These are phyloP conservation scores for Zygoascus bituminiphila DNA, from an alignment of 805 yeast species.

Conservation along the genomic window DNA sequence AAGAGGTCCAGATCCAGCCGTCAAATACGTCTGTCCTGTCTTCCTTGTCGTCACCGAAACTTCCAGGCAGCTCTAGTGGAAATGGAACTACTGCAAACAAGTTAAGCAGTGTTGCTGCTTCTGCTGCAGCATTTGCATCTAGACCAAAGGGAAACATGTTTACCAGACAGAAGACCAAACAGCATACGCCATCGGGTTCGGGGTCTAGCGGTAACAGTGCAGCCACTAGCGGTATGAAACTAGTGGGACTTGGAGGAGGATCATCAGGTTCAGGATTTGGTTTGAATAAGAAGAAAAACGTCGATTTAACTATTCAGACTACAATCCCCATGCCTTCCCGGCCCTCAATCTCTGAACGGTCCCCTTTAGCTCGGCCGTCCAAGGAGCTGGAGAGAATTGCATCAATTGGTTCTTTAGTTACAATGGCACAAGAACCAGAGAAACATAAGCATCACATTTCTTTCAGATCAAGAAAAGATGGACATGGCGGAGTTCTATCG, in stretches of 20 bases:
- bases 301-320: conserved; percentile 23
- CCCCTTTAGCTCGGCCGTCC: conserved; percentile 29
- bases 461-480: conserved; percentile 31
- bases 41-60: neutral
- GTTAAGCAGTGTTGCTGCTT: conserved; percentile 22
- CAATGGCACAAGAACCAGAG: conserved; percentile 6
- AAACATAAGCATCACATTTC: conserved; percentile 30
- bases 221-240: neutral
- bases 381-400: conserved; percentile 32
- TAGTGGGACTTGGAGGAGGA: neutral
- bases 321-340: conserved; percentile 18
- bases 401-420: conserved; percentile 23
- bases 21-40: neutral
- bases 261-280: conserved; percentile 3
- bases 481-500: conserved; percentile 31
- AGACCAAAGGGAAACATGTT: conserved; percentile 24
- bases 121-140: conserved; percentile 27
- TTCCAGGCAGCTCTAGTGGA: neutral
- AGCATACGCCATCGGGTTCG: conserved; percentile 1
- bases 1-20: conserved; percentile 1
- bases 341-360: conserved; percentile 22
- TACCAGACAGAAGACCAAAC: conserved; percentile 26
- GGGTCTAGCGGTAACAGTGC: neutral
- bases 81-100: conserved; percentile 7
- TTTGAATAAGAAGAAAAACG: conserved; percentile 8